Evolutionary conservation across 768 basidiomycete genomes (phyloP).

Genomic region (Naganishia randhawae): DNA sequence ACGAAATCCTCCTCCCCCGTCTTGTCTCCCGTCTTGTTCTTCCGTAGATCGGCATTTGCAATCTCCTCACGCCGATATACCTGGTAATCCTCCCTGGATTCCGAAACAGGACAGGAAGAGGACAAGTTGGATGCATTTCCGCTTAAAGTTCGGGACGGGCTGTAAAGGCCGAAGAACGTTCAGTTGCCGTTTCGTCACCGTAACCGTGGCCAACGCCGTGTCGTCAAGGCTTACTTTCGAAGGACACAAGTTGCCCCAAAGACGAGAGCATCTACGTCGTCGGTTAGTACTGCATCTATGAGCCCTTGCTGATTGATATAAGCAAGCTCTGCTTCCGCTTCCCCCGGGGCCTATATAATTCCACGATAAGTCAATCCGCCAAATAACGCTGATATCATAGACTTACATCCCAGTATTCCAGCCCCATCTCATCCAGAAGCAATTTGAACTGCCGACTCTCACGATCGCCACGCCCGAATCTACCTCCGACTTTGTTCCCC

Average conservation of each 20-base stretch:
- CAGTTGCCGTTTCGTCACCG: not conserved
- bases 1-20: not conserved
- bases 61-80: conserved; percentile 16
- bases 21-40: conserved; percentile 2
- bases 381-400: not conserved
- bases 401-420: conserved; percentile 55
- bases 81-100: conserved; percentile 25
- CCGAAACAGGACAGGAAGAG: conserved; percentile 1
- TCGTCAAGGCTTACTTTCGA: conserved; percentile 61
- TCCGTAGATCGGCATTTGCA: conserved; percentile 12
- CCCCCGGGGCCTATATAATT: conserved; percentile 64
- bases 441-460: conserved; percentile 42
- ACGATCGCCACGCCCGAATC: conserved; percentile 45
- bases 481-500: conserved; percentile 52
- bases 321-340: conserved; percentile 91
- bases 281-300: conserved; percentile 83
- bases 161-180: not conserved
- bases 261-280: conserved; percentile 88
- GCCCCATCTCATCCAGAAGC: conserved; percentile 55
- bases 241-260: conserved; percentile 81
- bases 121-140: conserved; percentile 20
- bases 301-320: conserved; percentile 74
- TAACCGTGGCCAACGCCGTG: not conserved
- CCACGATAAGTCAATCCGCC: not conserved
- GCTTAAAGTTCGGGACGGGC: conserved; percentile 7